A percentile compares a stretch with the other conserved stretches of the same genome.
These are phyloP conservation scores for Ciborinia camelliae DNA, from an alignment of 2,329 filamentous ascomycete genomes.

Conservation along the genomic window DNA sequence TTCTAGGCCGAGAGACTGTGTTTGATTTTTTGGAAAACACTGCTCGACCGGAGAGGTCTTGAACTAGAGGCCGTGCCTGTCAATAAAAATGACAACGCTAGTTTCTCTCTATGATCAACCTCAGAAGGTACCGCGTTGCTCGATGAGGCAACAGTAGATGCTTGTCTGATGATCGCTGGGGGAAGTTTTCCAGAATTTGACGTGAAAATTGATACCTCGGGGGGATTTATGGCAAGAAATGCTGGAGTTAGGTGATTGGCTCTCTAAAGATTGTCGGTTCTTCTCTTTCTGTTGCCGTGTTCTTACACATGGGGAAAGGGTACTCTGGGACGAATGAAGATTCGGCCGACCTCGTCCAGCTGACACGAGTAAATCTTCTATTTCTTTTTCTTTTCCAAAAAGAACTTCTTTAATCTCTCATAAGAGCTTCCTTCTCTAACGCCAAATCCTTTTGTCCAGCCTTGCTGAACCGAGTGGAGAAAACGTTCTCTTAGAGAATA, in stretches of 20 bases:
- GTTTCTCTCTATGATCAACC: background rate
- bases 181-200: background rate
- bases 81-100: too few relatives aligned
- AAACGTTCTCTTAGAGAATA: background rate
- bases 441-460: background rate
- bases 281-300: constrained; percentile 11
- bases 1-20: background rate
- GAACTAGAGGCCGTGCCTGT: background rate
- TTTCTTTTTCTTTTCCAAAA: constrained; percentile 19
- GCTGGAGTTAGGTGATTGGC: background rate
- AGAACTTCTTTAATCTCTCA: background rate
- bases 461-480: constrained; percentile 5
- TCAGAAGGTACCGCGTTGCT: background rate
- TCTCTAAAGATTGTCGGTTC: background rate
- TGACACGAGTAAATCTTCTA: constrained; percentile 6
- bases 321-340: background rate
- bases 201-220: background rate
- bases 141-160: background rate
- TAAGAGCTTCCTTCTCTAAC: background rate
- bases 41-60: background rate
- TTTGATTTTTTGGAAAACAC: background rate
- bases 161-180: background rate
- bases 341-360: constrained; percentile 15
- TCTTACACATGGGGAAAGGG: background rate
- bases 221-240: too few relatives aligned